A percentile compares a stretch with the other conserved stretches of the same genome.
phyloP scores from a whole-genome alignment of 164 flowering plant genomes.

The Amborella trichopoda region DNA sequence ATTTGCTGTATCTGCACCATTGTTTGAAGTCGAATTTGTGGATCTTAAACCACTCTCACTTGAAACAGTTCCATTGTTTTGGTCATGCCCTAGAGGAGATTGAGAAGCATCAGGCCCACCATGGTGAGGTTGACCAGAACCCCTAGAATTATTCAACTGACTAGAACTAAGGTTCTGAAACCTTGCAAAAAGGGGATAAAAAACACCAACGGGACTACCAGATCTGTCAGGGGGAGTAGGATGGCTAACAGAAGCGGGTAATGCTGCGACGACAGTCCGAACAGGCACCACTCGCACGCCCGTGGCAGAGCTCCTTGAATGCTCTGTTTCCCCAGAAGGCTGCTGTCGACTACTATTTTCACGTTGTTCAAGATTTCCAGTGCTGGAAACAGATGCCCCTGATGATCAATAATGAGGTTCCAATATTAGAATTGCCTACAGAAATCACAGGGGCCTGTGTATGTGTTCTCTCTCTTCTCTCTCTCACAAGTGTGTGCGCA shows the following conservation, averaged over 20 bases:
- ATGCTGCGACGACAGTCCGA: constrained; percentile 61
- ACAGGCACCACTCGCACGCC: constrained; percentile 52
- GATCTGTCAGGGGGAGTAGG: constrained; percentile 28
- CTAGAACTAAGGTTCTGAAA: constrained; percentile 38
- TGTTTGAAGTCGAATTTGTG: too few species aligned
- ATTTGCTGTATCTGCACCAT: too few species aligned
- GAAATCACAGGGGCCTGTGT: too few species aligned
- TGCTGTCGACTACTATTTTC: constrained; percentile 34
- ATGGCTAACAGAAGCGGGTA: constrained; percentile 39
- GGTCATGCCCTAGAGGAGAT: too few species aligned
- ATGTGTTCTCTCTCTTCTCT: too few species aligned
- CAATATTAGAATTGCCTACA: too few species aligned
- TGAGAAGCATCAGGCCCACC: too few species aligned
- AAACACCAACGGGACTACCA: constrained; percentile 36
- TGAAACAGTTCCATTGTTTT: too few species aligned
- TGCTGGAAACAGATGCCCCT: constrained; percentile 15
- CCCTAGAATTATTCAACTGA: constrained; percentile 17
- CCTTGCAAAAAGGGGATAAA: constrained; percentile 63
- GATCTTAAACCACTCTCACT: too few species aligned
- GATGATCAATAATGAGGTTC: too few species aligned
- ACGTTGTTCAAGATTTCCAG: constrained; percentile 19
- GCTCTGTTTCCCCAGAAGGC: constrained; percentile 23
- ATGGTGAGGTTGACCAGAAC: too few species aligned
- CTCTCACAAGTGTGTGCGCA: too few species aligned
- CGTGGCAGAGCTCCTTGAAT: constrained; percentile 20